Conservation (phyloP, 2,329 filamentous ascomycete species). For the Venturiaceae sp. region DNA sequence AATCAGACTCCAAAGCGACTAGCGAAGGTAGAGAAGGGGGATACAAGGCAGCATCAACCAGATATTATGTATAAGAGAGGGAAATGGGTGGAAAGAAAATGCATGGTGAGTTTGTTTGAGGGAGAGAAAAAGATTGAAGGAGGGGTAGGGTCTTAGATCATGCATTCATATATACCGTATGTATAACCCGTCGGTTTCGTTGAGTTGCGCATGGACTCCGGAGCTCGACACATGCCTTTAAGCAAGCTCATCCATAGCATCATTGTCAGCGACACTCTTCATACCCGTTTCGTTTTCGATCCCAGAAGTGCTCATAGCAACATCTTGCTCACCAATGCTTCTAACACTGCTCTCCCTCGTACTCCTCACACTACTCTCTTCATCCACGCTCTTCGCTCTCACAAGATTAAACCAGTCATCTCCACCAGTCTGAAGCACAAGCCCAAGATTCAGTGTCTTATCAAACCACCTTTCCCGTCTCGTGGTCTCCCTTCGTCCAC, state of each 20-base stretch:
- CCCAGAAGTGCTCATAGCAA: not conserved
- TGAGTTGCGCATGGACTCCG: not conserved
- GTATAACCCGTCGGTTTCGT: not conserved
- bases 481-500: conserved; percentile 56
- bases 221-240: not conserved
- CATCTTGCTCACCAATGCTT: not conserved
- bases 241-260: not conserved
- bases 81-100: too few species aligned
- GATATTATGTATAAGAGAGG: too few species aligned
- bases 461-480: conserved; percentile 66
- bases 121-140: too few species aligned
- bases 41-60: too few species aligned
- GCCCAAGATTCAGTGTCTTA: conserved; percentile 41
- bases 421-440: conserved; percentile 20
- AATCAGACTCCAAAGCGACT: too few species aligned
- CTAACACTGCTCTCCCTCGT: not conserved
- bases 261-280: not conserved
- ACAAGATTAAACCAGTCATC: not conserved
- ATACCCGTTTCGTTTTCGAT: not conserved
- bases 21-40: too few species aligned
- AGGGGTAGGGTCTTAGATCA: not conserved
- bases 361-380: not conserved
- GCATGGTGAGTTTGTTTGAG: too few species aligned
- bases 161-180: not conserved
- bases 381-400: not conserved